phyloP scores from a whole-genome alignment of 805 yeast species.

The Saturnispora bothae region DNA sequence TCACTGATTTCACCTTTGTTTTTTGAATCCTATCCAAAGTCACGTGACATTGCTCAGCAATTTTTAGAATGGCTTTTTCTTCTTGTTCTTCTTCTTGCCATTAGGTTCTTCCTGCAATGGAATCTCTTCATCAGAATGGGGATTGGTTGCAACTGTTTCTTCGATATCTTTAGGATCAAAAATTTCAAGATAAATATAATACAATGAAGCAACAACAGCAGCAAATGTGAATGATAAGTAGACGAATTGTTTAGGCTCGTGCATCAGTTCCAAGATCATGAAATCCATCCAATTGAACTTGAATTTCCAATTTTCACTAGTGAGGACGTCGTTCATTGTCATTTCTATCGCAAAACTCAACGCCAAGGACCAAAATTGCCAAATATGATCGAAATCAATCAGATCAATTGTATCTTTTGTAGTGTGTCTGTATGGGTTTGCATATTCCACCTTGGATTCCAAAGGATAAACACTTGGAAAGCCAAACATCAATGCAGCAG shows the following conservation, averaged over 20 bases:
- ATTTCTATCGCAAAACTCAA: slow-evolving; percentile 68
- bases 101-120: not conserved
- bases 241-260: slow-evolving; percentile 12
- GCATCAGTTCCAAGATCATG: slow-evolving; percentile 10
- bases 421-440: slow-evolving; percentile 67
- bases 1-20: not conserved
- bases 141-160: not conserved
- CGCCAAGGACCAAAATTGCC: slow-evolving; percentile 70
- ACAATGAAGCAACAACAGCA: slow-evolving; percentile 1
- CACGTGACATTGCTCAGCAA: not conserved
- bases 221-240: slow-evolving; percentile 6
- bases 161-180: not conserved
- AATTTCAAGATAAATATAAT: slow-evolving; percentile 5
- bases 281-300: slow-evolving; percentile 14
- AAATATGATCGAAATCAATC: slow-evolving; percentile 67
- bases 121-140: not conserved
- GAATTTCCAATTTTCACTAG: not conserved
- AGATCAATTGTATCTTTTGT: slow-evolving; percentile 72
- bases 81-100: not conserved
- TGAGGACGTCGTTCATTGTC: slow-evolving; percentile 19
- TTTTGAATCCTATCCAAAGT: not conserved
- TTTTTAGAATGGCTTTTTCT: not conserved
- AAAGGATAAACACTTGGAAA: slow-evolving; percentile 76
- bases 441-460: slow-evolving; percentile 58
- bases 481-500: slow-evolving; percentile 74